Evolutionary conservation across 2,329 filamentous ascomycete species (phyloP), one percentile per base, ranked within the genome.

Genomic region (Fusarium sororula): DNA sequence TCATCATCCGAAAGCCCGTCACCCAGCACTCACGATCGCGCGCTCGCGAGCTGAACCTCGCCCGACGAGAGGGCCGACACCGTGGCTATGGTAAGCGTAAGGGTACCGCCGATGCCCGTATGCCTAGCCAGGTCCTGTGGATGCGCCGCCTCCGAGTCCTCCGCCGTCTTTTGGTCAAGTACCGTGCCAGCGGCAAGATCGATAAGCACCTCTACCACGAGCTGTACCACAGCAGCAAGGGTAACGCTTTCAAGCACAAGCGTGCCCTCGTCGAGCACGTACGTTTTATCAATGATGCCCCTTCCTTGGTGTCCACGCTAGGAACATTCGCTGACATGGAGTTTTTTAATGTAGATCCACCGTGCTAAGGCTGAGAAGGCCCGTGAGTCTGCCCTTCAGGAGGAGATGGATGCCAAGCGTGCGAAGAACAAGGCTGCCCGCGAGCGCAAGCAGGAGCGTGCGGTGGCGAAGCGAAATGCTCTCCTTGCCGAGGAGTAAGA

Each of bases 231-330:
- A 90, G 97, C 86, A 96, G 94, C 93, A 99, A 99, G 95, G 97
- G 96, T 97, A 99, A 99, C 93, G 96, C 96, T 87, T 99, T 99
- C 94, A 99, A 99, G 95, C 96, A 99, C 94, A 99, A 98, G 95
- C 93, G 96, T 89, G 96, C 95, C 84, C 93, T 99, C 83, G 95
- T 99, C 86, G 96, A 99, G 92, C 96, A 99, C 90, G 96, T 99
- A 97, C 84, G 96, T 94, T 55, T 61, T 61, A 37, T 82, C 53
- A 50, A 48, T 60, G 44, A 70, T 39, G 45, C 22, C 63, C 32
- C 22, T 50, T 61, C 35, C 38, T 12, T 7, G 41, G 42, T 55
- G 45, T 37, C 35, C 60, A 37, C n/a, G 45, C 47, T 39, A 30
- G 56, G 55, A 22, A 67, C 53, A 45, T 15, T 45, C 63, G 61